Percentiles rank a stretch among this genome's conserved stretches.
Evolutionary conservation across 306 rosid genomes (phyloP).

Genomic region (Cercis canadensis): DNA sequence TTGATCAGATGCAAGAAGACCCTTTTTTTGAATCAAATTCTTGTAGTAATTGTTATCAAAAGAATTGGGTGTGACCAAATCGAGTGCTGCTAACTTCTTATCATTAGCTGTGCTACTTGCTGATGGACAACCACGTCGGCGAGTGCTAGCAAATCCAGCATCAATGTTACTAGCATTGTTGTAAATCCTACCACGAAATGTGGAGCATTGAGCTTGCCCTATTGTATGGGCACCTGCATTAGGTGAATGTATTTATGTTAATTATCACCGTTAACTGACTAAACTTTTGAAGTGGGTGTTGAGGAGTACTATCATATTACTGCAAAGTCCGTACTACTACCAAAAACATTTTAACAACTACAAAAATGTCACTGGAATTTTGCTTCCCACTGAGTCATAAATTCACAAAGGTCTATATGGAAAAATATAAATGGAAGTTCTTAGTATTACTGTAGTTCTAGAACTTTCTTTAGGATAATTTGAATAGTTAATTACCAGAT

Average conservation of each 20-base stretch:
- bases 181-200: constrained; percentile 40
- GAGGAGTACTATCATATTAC: too few species aligned
- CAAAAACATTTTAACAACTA: too few species aligned
- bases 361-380: too few species aligned
- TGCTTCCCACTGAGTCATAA: too few species aligned
- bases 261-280: background rate
- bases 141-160: constrained; percentile 37
- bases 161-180: constrained; percentile 35
- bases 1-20: constrained; percentile 41
- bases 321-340: too few species aligned
- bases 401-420: too few species aligned
- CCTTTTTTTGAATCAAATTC: constrained; percentile 41
- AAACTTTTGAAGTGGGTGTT: too few species aligned
- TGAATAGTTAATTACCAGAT: too few species aligned
- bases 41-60: constrained; percentile 45
- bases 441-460: too few species aligned
- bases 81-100: constrained; percentile 37
- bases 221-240: constrained; percentile 36
- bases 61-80: constrained; percentile 43
- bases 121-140: constrained; percentile 28
- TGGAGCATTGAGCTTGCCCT: constrained; percentile 37
- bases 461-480: too few species aligned
- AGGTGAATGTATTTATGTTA: background rate
- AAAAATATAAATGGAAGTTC: too few species aligned
- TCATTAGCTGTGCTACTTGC: background rate